Evolutionary conservation across 2,329 filamentous ascomycete species (phyloP).

Genomic region (Parascedosporium putredinis): DNA sequence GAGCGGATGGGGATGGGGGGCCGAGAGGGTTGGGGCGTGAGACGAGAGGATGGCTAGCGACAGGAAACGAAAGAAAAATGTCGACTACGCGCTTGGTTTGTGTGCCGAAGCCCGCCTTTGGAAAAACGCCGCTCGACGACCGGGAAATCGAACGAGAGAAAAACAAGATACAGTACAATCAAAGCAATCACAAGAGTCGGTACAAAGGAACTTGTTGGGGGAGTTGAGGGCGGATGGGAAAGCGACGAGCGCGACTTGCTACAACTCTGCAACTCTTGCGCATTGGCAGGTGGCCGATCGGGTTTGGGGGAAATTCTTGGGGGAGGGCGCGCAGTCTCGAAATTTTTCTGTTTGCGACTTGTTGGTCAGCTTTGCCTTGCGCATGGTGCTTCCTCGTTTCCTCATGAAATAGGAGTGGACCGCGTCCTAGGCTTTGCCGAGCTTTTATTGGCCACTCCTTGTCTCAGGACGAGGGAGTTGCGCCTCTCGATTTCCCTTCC

Average conservation of each 20-base stretch:
- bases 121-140: neutral
- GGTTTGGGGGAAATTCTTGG: slow-evolving; percentile 7
- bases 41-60: neutral
- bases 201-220: slow-evolving; percentile 7
- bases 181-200: slow-evolving; percentile 1
- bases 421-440: neutral
- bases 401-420: slow-evolving; percentile 2
- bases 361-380: neutral
- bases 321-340: slow-evolving; percentile 4
- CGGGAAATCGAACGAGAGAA: neutral
- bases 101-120: neutral
- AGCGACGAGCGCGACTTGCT: slow-evolving; percentile 8
- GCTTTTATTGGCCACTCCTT: neutral
- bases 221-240: slow-evolving; percentile 5
- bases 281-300: slow-evolving; percentile 9
- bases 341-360: slow-evolving; percentile 6
- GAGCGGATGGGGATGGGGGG: slow-evolving; percentile 2
- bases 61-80: slow-evolving; percentile 3
- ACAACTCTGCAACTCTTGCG: slow-evolving; percentile 7
- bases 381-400: neutral
- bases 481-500: neutral
- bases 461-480: slow-evolving; percentile 4
- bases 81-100: slow-evolving; percentile 5
- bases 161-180: neutral
- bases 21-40: slow-evolving; percentile 4